phyloP scores from a whole-genome alignment of 306 rosid species.

The Geum urbanum region DNA sequence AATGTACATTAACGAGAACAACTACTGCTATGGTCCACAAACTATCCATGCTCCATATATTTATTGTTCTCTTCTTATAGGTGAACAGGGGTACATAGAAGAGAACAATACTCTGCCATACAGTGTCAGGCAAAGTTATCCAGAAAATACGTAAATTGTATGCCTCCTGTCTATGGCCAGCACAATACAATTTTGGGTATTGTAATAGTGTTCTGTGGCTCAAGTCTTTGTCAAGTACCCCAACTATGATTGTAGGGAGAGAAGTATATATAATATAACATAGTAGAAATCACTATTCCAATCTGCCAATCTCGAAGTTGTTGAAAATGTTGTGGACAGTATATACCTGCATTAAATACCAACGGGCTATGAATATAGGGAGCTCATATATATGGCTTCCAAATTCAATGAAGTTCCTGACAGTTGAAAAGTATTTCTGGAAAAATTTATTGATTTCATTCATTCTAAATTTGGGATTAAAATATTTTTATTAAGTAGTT shows the following conservation, averaged over 20 bases:
- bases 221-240: conserved; percentile 85
- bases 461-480: no score
- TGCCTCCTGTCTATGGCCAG: conserved; percentile 88
- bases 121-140: conserved; percentile 87
- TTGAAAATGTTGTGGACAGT: conserved; percentile 76
- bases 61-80: conserved; percentile 76
- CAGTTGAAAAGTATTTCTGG: no score
- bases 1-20: conserved; percentile 80
- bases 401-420: not conserved
- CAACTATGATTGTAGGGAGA: conserved; percentile 88
- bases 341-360: conserved; percentile 59
- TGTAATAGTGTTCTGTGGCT: conserved; percentile 66
- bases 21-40: conserved; percentile 97
- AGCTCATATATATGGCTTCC: not conserved
- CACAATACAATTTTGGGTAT: conserved; percentile 76
- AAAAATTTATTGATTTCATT: no score
- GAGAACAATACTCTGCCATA: conserved; percentile 98
- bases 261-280: conserved; percentile 89
- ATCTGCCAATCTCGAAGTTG: conserved; percentile 93
- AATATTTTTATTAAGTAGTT: no score
- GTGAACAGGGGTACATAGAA: conserved; percentile 72
- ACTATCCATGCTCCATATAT: conserved; percentile 94
- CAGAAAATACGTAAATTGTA: conserved; percentile 82
- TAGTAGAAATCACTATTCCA: conserved; percentile 98
- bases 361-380: conserved; percentile 8